Base-by-base conservation (phyloP, 2,329 filamentous ascomycete genomes). In the Atkinsonella hypoxylon region DNA sequence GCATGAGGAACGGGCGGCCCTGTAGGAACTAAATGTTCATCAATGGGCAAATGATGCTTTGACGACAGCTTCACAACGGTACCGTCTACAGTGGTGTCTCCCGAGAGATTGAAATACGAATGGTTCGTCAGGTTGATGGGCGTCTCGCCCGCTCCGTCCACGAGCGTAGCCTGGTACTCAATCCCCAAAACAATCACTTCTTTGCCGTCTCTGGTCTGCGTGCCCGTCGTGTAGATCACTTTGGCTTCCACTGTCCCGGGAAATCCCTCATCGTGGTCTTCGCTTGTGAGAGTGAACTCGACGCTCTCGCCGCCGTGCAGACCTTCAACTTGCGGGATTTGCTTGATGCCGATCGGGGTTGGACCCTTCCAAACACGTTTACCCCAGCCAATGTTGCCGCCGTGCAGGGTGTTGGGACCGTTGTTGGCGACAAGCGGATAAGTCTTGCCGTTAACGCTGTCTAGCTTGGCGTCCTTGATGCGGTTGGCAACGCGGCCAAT, bases 91-190 rank as follows among this genome's bases (percentile, higher is more conserved):
- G 75, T 72, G 15, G 71, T 64, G 36, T 66, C 68, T 58, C 74
- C 74, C 3, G 73, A 70, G 34, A 84, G 74, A 67, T 85, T 84
- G 67, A 85, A 85, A 71, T 85, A 85, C 39, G 88, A 94, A 73
- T 98, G 91, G 71, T 97, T 98, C 47, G 93, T 97, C 70, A 97
- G 78, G 69, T 90, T 94, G 65, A 97, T 79, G 41, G 83, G 83
- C 0, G 91, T 97, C 75, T 96, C 91, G n/a, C 90, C 82, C 12
- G 83, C 84, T 47, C 85, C 83, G 3, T 78, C 83, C 3, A 89
- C 76, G 45, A 97, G 75, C 66, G 88, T 81, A 18, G 86, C 89
- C 73, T 95, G 87, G 64, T 94, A 97, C 67, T 97, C 93, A 47
- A 94, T 87, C 51, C 83, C 83, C 51, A 97, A 69, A 18, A 93